Evolutionary conservation across 2,329 filamentous ascomycete species (phyloP).

Genomic region (Bimuria novae-zelandiae): DNA sequence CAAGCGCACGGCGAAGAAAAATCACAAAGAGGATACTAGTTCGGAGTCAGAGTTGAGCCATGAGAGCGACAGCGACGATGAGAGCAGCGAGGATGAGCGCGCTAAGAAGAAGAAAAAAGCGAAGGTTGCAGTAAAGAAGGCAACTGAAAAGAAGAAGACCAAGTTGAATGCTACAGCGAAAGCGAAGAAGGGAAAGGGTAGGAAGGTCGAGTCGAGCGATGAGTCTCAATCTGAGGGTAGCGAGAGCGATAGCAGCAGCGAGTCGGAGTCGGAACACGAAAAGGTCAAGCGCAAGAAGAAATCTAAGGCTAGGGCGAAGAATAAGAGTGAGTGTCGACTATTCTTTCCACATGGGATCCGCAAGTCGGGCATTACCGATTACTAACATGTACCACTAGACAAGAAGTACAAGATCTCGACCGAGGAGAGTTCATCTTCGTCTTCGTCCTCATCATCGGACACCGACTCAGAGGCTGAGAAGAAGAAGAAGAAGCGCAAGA

Average conservation of each 20-base stretch:
- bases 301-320: conserved; percentile 30
- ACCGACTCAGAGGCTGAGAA: conserved; percentile 28
- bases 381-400: background rate
- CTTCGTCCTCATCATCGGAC: conserved; percentile 20
- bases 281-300: conserved; percentile 31
- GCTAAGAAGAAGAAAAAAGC: conserved; percentile 12
- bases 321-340: conserved; percentile 23
- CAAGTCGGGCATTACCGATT: background rate
- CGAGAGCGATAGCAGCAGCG: conserved; percentile 23
- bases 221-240: conserved; percentile 4
- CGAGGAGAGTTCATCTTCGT: conserved; percentile 22
- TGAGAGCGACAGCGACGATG: conserved; percentile 19
- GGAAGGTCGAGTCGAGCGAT: conserved; percentile 28
- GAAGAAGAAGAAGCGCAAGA: conserved; percentile 31
- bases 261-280: conserved; percentile 25
- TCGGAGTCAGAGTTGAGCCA: conserved; percentile 17
- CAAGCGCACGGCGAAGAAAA: conserved; percentile 8
- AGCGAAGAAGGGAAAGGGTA: conserved; percentile 21
- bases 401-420: conserved; percentile 24
- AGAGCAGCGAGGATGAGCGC: conserved; percentile 18
- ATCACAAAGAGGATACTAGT: conserved; percentile 11
- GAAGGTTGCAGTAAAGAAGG: conserved; percentile 12
- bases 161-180: conserved; percentile 24
- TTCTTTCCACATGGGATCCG: background rate
- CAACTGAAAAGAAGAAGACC: conserved; percentile 7